Evolutionary conservation across 2,329 filamentous ascomycete genomes (phyloP).

Genomic region (Curvularia sp.): DNA sequence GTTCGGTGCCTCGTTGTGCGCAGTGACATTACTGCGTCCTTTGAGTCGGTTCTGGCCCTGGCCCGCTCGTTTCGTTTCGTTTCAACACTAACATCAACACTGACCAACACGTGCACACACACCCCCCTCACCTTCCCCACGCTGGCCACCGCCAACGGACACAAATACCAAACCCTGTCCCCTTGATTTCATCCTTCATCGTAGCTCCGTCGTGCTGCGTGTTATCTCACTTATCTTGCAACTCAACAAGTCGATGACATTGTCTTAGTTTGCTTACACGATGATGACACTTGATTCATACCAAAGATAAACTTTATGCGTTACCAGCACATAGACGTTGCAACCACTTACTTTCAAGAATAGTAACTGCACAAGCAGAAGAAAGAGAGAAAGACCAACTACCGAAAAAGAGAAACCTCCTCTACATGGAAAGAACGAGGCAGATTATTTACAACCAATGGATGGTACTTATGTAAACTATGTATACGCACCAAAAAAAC

Average conservation of each 20-base stretch:
- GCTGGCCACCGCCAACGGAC: neutral
- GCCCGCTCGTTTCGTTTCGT: neutral
- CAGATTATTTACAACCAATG: too few species aligned
- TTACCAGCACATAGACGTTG: neutral
- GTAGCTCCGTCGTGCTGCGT: neutral
- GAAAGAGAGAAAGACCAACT: too few species aligned
- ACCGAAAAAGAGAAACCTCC: too few species aligned
- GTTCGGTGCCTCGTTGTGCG: neutral
- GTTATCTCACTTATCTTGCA: neutral
- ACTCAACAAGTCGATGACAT: neutral
- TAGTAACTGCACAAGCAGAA: too few species aligned
- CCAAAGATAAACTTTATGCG: neutral
- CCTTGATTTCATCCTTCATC: neutral
- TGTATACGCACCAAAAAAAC: too few species aligned
- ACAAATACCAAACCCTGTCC: neutral
- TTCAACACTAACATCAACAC: neutral
- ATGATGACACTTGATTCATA: neutral
- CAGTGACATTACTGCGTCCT: neutral
- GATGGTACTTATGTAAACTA: too few species aligned
- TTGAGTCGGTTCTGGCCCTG: neutral
- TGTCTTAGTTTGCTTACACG: neutral
- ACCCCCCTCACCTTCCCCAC: too few species aligned
- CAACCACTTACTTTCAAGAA: too few species aligned
- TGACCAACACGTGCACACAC: neutral
- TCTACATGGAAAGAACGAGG: too few species aligned